Base-by-base conservation (phyloP, 148 eudicot species). In the Rhododendron kiyosumense region DNA sequence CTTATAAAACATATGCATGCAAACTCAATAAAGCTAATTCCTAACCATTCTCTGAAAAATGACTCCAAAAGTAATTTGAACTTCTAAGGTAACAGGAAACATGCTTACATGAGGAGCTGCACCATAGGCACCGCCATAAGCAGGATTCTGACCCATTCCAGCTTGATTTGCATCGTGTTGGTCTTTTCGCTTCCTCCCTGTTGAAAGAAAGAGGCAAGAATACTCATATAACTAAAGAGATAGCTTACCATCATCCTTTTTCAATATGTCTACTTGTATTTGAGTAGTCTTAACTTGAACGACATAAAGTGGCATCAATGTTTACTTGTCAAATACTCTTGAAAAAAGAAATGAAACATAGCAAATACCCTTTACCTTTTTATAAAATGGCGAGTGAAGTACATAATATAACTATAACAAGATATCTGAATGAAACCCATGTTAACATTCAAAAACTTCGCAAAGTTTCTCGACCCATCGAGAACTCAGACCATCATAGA, bases 101-200 rank as follows among this genome's bases (percentile, higher is more conserved):
- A 81, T 20, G 81, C 97, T 95, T 89, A 96, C 99, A 84, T 93
- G 98, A 85, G 98, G 91, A 32, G 91, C 73, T 45, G 88, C 92
- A n/a, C 98, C 97, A 90, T 93, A 96, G 52, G 92, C 92, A 87
- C 94, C 93, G 63, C 87, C 88, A 91, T 92, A 95, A n/a, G 90
- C 89, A 79, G 93, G 93, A 86, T 88, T 90, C 81, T 90, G 51
- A 84, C 92, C 93, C 45, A 86, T 87, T 61, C 91, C 94, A 82
- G 93, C 94, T 91, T 92, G 99, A 89, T 91, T 95, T 43, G 94
- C 89, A 89, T 96, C 97, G 57, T 93, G 91, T 86, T 95, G 98
- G 22, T 95, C 99, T 86, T 91, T 96, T 79, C 91, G 86, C 93
- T 94, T 96, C 90, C 91, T 93, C 87, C 97, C 98, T 95, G 49